phyloP scores from a whole-genome alignment of 179 eudicot species.

The Spergularia azorica region DNA sequence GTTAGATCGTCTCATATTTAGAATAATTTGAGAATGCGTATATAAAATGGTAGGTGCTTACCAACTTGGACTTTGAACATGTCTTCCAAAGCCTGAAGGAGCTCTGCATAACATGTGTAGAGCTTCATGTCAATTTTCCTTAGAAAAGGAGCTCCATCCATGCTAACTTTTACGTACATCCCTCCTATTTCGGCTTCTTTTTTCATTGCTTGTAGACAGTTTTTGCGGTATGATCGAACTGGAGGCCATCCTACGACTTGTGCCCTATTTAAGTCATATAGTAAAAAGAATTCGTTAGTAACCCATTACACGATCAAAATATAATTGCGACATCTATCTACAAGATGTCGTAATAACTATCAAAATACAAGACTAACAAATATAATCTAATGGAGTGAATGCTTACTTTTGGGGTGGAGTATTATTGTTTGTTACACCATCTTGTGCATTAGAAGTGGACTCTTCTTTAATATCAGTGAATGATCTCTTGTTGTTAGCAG shows the following conservation, averaged over 20 bases:
- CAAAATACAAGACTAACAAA: background rate
- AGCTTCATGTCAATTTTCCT: conserved; percentile 42
- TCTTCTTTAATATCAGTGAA: conserved; percentile 22
- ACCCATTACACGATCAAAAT: background rate
- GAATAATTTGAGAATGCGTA: background rate
- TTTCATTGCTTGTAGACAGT: conserved; percentile 23
- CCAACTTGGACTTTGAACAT: conserved; percentile 38
- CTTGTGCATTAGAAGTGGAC: conserved; percentile 16
- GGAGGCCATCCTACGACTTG: conserved; percentile 52
- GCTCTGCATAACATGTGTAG: conserved; percentile 29
- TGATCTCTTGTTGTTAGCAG: conserved; percentile 18
- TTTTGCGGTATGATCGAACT: conserved; percentile 37
- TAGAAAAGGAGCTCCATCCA: conserved; percentile 54
- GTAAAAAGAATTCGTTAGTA: background rate
- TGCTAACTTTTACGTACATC: conserved; percentile 43
- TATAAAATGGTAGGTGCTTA: background rate
- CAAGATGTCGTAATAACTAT: background rate
- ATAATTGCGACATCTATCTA: background rate
- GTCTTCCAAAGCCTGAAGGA: conserved; percentile 31
- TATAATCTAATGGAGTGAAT: background rate
- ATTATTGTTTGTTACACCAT: background rate
- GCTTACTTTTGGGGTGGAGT: conserved; percentile 33
- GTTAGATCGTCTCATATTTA: too few relatives aligned
- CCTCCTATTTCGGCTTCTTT: conserved; percentile 18
- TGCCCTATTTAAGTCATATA: conserved; percentile 24